Evolutionary conservation across 805 yeast species (phyloP).

Genomic region (Clavispora santaluciae): DNA sequence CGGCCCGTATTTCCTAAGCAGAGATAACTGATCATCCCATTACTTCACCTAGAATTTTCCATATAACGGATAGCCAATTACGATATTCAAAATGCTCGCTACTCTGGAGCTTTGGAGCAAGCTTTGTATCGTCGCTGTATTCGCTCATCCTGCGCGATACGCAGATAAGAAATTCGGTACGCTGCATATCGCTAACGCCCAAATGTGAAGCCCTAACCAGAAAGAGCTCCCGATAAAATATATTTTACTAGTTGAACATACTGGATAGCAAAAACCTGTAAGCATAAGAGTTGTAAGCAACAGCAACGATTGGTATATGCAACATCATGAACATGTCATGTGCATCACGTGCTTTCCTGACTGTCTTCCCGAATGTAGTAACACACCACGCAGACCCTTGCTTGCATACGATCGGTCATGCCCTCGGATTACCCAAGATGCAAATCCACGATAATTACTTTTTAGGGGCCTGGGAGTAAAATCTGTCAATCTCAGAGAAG

Average conservation of each 20-base stretch:
- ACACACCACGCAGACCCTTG: neutral
- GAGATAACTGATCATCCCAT: neutral
- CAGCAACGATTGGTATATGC: neutral
- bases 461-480: no score
- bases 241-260: no score
- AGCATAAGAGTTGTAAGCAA: no score
- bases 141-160: neutral
- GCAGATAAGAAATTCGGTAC: neutral
- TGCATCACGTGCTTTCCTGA: neutral
- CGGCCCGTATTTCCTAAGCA: neutral
- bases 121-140: no score
- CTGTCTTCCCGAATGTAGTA: neutral
- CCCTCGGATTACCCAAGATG: no score
- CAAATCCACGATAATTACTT: no score
- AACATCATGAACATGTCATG: neutral
- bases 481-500: no score
- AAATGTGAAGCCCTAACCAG: no score
- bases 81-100: neutral
- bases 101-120: no score
- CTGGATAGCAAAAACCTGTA: no score
- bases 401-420: no score
- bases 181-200: neutral
- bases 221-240: no score
- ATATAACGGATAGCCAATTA: neutral
- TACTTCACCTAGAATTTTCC: neutral